Conservation (phyloP, 331 rosid genomes). For the Malus hybrid region DNA sequence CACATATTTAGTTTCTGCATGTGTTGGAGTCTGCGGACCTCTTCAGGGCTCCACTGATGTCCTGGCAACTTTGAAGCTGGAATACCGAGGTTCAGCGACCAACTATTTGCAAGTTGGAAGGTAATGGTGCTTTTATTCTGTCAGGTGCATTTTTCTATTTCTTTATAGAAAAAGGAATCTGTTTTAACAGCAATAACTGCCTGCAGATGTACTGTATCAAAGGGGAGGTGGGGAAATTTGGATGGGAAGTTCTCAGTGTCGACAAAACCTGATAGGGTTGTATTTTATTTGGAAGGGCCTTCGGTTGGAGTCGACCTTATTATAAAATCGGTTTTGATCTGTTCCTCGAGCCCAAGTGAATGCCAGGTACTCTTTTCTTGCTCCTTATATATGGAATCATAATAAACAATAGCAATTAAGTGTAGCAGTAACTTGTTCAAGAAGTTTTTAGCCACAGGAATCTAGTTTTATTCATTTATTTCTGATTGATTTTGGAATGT, state of each 20-base stretch:
- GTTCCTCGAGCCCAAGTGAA: conserved; percentile 37
- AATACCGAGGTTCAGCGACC: conserved; percentile 49
- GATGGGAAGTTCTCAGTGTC: conserved; percentile 75
- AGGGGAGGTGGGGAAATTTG: conserved; percentile 60
- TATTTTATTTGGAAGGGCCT: conserved; percentile 92
- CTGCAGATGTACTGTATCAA: conserved; percentile 58
- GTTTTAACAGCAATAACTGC: conserved; percentile 7
- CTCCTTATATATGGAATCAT: neutral
- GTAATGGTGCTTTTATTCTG: conserved; percentile 25
- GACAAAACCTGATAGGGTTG: conserved; percentile 43
- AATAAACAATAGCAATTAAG: neutral
- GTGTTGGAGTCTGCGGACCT: conserved; percentile 69
- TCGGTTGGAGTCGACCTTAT: conserved; percentile 72
- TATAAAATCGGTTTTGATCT: conserved; percentile 50
- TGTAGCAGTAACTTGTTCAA: neutral
- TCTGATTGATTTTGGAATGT: conserved; percentile 3
- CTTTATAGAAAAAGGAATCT: conserved; percentile 4
- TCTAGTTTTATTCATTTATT: conserved; percentile 7
- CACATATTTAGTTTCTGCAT: conserved; percentile 58
- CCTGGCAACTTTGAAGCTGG: conserved; percentile 73
- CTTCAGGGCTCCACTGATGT: conserved; percentile 54
- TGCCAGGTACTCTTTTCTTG: conserved; percentile 26
- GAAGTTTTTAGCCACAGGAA: neutral
- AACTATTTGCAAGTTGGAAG: conserved; percentile 63
- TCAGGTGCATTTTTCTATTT: neutral